Percentiles rank a stretch among this genome's conserved stretches.
phyloP scores from a whole-genome alignment of 352 stramenopile genomes.

The Pythium graminicola region DNA sequence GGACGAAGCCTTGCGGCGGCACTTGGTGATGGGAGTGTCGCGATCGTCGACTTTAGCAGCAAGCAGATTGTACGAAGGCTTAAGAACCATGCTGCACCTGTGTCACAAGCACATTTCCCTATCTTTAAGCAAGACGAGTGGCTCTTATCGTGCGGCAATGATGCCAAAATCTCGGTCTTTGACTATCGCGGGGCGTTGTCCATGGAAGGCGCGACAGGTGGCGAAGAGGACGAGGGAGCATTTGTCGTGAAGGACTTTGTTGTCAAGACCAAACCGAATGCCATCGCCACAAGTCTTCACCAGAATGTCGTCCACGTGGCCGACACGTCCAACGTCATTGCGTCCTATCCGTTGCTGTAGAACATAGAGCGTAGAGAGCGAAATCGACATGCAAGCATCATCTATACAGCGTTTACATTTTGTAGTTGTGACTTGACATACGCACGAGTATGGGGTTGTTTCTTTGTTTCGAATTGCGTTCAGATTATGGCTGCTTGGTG shows the following conservation, averaged over 20 bases:
- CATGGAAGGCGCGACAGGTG: constrained; percentile 13
- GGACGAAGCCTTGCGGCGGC: constrained; percentile 60
- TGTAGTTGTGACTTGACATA: neutral
- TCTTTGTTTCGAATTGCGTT: constrained; percentile 6
- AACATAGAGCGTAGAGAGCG: neutral
- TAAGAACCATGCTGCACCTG: constrained; percentile 42
- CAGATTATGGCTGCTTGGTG: neutral
- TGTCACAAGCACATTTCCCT: constrained; percentile 63
- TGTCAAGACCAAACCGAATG: constrained; percentile 43
- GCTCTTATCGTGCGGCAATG: constrained; percentile 60
- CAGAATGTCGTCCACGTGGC: constrained; percentile 48
- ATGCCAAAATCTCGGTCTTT: constrained; percentile 60
- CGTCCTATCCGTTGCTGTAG: constrained; percentile 41
- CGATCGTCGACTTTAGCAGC: constrained; percentile 52
- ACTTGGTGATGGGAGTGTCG: constrained; percentile 56
- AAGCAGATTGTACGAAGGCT: constrained; percentile 47
- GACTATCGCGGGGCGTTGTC: constrained; percentile 41
- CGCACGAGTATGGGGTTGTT: neutral
- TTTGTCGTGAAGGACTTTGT: constrained; percentile 45
- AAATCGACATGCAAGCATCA: neutral
- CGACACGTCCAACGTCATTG: constrained; percentile 44
- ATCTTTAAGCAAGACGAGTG: constrained; percentile 40
- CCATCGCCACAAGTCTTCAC: constrained; percentile 43
- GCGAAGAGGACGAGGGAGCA: constrained; percentile 16
- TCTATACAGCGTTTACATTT: neutral